Conservation (phyloP, 2,329 filamentous ascomycete genomes). For the Elsinoe perseae region DNA sequence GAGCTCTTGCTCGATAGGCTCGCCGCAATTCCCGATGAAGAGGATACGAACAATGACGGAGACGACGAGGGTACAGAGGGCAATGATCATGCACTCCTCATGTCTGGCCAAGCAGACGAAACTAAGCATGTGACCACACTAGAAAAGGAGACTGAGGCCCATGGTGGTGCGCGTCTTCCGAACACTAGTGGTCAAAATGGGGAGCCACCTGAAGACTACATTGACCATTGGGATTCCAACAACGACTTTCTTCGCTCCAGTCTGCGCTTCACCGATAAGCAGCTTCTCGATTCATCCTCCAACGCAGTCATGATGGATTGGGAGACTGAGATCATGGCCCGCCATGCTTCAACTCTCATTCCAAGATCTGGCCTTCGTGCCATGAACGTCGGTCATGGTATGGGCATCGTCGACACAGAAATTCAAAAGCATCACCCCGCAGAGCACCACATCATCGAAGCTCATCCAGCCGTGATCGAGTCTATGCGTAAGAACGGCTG, state of each 20-base stretch:
- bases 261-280: conserved; percentile 41
- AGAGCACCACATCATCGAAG: conserved; percentile 45
- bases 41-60: conserved; percentile 49
- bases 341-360: conserved; percentile 39
- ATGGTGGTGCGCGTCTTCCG: not conserved
- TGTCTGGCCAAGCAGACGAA: conserved; percentile 23
- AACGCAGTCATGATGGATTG: conserved; percentile 50
- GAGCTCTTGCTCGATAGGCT: conserved; percentile 78
- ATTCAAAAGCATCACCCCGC: conserved; percentile 39
- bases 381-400: conserved; percentile 45
- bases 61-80: conserved; percentile 45
- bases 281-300: conserved; percentile 41
- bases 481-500: conserved; percentile 43
- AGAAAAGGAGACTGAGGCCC: not conserved
- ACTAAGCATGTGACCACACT: conserved; percentile 6
- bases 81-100: no score
- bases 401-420: conserved; percentile 44
- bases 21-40: conserved; percentile 70
- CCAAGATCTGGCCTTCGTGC: conserved; percentile 36
- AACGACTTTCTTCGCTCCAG: conserved; percentile 42
- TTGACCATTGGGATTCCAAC: conserved; percentile 33
- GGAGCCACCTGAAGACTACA: conserved; percentile 17
- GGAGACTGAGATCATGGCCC: conserved; percentile 44
- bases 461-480: conserved; percentile 42
- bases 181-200: conserved; percentile 21